Evolutionary conservation across 163 green algal species (phyloP), one percentile per base, ranked within the genome.

Genomic region (Chlorella variabilis): DNA sequence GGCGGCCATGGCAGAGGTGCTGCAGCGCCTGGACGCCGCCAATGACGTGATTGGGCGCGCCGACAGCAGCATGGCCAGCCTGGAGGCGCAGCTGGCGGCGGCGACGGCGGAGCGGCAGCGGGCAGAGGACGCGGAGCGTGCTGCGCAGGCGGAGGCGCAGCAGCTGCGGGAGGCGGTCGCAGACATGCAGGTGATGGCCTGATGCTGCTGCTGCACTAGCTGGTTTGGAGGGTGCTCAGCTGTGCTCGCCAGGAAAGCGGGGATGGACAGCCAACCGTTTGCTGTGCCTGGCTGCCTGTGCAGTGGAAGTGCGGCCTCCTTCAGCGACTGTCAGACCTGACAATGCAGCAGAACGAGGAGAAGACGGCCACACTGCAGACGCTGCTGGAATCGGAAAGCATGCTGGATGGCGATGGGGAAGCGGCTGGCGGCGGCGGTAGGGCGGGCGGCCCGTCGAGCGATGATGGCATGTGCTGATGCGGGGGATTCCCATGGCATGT

Each of bases 301-400:
- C 63, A 82, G 62, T 82, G 66, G 63, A 75, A 75, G 25, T 70
- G 63, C 25, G 48, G 45, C 23, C 65, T 82, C 63, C 51, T 83
- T 36, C 51, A 77, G 49, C 77, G 75, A 36, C 66, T 83, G 66
- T 41, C 77, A 2, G 66, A 83, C 77, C 49, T 83, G 49, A 77
- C 68, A 25, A n/a, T 83, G 38, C 33, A 71, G 20, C 77, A 83
- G 66, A 83, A 83, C 29, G 77, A 83, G 2, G 77, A 83, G 38
- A 77, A 83, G 51, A 77, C 36, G 15, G 38, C n/a, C n/a, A 83
- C 77, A 11, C 77, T 83, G 49, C 48, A 42, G 2, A 54, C 45
- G 31, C 66, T 83, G 77, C 66, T 83, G 36, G 51, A 83, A 48
- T 71, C 48, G 3, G 77, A 83, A 51, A 61, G 33, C 48, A 34